Base-by-base conservation (phyloP, 2,329 filamentous ascomycete species). In the Rutstroemia sp. region DNA sequence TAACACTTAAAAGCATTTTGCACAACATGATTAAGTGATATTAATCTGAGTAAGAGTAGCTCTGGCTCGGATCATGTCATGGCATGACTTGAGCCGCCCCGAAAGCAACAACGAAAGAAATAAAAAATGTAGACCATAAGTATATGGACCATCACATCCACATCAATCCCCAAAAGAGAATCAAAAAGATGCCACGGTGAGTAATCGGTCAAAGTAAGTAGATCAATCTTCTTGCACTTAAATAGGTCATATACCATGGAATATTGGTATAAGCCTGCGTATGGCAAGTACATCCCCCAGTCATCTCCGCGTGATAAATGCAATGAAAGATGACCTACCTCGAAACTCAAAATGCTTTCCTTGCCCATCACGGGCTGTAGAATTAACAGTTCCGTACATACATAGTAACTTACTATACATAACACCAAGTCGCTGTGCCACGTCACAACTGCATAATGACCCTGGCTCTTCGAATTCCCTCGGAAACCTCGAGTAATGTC, bases 101-200 rank as follows among this genome's bases (percentile, higher is more conserved):
- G 42, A 19, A 45, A 19, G 19, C 4, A 45, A 45, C 10, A 19
- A 39, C 5, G 38, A 18, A 38, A 50, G 14, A 19, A 19, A n/a
- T 39, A 23, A 39, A 23, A 23, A 14, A 39, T 39, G 34, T 38
- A 39, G 34, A 23, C 27, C 47, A 18, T 18, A 50, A 39, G n/a
- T 50, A 50, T 50, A 50, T 50, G 34, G 46, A 49, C 46, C 46
- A 30, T 49, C 8, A 27, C 46, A 49, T 37, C 46, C 27, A 49
- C 27, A 8, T 19, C 42, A 7, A 19, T 21, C 12, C n/a, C n/a
- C 42, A 25, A 21, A 45, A 19, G 42, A 45, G 42, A 45, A 45
- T 8, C 39, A 41, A 9, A 41, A 30, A 30, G 23, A 49, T 49
- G 46, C 23, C 23, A 49, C 25, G 46, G 46, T 49, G 46, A 49